phyloP scores from a whole-genome alignment of 495 filamentous ascomycete species.

The Opeltia flavorubescens region DNA sequence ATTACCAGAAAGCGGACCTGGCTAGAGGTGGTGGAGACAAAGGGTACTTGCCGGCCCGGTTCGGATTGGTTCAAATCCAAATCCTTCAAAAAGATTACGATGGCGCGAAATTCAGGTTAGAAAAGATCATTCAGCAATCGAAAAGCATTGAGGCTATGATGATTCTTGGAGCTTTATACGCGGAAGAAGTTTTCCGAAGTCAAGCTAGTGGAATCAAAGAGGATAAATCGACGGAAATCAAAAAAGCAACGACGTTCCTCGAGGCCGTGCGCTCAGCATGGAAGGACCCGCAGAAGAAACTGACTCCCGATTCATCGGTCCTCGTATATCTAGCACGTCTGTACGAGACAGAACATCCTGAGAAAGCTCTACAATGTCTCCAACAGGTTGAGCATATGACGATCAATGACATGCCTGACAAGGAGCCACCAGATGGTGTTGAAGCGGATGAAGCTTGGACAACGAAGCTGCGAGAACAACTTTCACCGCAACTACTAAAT shows the following conservation, averaged over 20 bases:
- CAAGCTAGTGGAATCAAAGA: conserved; percentile 62
- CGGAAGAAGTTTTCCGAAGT: conserved; percentile 80
- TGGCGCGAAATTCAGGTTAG: conserved; percentile 82
- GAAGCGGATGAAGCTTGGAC: conserved; percentile 46
- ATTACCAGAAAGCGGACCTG: conserved; percentile 76
- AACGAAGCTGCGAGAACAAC: conserved; percentile 48
- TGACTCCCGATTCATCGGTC: conserved; percentile 70
- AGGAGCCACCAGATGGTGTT: conserved; percentile 44
- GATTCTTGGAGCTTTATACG: conserved; percentile 75
- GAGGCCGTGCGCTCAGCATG: conserved; percentile 77
- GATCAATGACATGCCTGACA: conserved; percentile 51
- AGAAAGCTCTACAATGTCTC: conserved; percentile 82
- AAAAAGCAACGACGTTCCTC: conserved; percentile 68
- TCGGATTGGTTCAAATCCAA: conserved; percentile 78
- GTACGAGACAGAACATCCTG: conserved; percentile 72
- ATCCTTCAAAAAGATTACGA: conserved; percentile 72
- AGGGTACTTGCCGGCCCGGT: conserved; percentile 83
- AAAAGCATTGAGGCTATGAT: conserved; percentile 87
- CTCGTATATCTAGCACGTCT: conserved; percentile 81
- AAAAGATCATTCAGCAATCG: conserved; percentile 77
- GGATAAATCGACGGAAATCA: conserved; percentile 67
- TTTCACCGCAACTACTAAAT: conserved; percentile 85
- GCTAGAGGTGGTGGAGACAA: conserved; percentile 76
- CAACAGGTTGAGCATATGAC: conserved; percentile 82
- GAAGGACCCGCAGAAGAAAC: conserved; percentile 78